Base-by-base conservation (phyloP, 179 eudicot genomes). In the Beta corolliflora region DNA sequence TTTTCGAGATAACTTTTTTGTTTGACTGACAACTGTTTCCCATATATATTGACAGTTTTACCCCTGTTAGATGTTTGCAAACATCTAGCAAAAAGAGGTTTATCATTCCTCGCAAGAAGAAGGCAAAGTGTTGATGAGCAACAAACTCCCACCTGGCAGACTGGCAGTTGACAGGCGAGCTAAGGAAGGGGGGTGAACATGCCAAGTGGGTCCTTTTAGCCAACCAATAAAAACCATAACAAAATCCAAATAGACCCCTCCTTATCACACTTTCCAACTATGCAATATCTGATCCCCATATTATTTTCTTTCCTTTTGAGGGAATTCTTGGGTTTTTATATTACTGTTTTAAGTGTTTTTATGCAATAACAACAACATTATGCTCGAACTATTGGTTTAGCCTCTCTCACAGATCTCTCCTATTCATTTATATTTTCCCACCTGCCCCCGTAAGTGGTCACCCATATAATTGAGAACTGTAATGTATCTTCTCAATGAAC, bases 391-490 rank as follows among this genome's bases (percentile, higher is more conserved):
- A 85, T 85, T 85, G 85, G 87, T 69, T 85, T 85, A 82, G 73
- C 87, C 85, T 68, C 76, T 82, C 73, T 71, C 77, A 82, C 85
- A 85, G 83, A 86, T 86, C 80, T 83, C 82, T 83, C 84, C 52
- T 65, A 45, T 1, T 50, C 61, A 65, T 19, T n/a, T 10, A 68
- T 12, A 44, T 66, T 41, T 41, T 76, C 73, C 73, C 76, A 76
- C 70, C 68, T 61, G 46, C 82, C 70, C 70, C 83, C 71, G 66
- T 67, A 72, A 31, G 71, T 77, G 75, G 74, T 79, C 77, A 81
- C 75, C 58, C 41, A 36, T 23, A 58, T 58, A 54, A 58, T 64
- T 80, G 46, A 75, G 79, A 61, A 25, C 45, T 75, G 75, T 21
- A 16, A 29, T 46, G 25, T 64, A 16, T 67, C 15, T 23, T 23